A percentile compares a stretch with the other conserved stretches of the same genome.
Conservation (phyloP, 176 grass and related monocot species). For the Tillandsia leiboldiana region DNA sequence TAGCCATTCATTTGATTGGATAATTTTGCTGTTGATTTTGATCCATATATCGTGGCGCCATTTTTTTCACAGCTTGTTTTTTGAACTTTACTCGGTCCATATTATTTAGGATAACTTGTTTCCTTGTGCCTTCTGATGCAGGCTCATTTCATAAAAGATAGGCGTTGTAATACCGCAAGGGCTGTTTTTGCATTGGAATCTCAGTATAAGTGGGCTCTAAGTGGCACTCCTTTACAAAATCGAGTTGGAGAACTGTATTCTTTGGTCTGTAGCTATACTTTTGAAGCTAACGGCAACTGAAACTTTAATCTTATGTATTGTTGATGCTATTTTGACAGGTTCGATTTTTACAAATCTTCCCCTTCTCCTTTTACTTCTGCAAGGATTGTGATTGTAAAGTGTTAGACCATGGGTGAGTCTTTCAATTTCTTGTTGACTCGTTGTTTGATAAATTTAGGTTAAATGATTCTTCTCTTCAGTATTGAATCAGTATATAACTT, state of each 20-base stretch:
- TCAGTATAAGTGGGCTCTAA: conserved; percentile 87
- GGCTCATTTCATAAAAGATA: conserved; percentile 97
- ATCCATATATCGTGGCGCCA: neutral
- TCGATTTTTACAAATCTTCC: conserved; percentile 91
- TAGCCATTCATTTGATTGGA: neutral
- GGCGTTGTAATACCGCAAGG: conserved; percentile 70
- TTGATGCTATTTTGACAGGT: conserved; percentile 44
- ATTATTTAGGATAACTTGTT: neutral
- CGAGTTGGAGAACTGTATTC: conserved; percentile 98
- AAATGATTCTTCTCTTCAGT: neutral
- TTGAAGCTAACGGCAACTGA: conserved; percentile 9
- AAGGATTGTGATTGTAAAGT: conserved; percentile 80
- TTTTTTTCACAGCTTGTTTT: neutral
- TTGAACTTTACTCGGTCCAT: neutral
- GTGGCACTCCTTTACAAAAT: conserved; percentile 96
- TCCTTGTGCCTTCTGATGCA: conserved; percentile 26
- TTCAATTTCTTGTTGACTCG: neutral
- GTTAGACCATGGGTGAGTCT: conserved; percentile 57
- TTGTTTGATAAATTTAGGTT: neutral
- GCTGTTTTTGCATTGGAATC: conserved; percentile 82
- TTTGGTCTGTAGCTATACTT: conserved; percentile 40
- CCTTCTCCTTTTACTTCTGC: conserved; percentile 87
- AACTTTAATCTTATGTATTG: conserved; percentile 21
- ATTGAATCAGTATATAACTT: neutral
- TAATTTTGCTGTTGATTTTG: neutral